These are phyloP conservation scores for Halophytophthora polymorphica DNA, from an alignment of 352 stramenopile species.

Conservation along the genomic window DNA sequence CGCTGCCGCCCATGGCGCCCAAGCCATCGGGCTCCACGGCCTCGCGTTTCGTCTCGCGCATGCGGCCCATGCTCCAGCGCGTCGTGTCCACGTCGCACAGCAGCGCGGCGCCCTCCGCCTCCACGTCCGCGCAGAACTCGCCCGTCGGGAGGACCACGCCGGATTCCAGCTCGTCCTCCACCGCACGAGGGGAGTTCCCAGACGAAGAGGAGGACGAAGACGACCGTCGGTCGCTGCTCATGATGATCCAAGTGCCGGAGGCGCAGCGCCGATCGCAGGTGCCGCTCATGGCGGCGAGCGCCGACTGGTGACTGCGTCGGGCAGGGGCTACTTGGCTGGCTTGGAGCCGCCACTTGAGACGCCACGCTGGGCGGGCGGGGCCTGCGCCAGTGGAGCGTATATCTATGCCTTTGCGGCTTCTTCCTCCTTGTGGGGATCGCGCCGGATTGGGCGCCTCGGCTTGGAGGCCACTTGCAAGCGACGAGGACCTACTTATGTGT, in stretches of 20 bases:
- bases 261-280: conserved; percentile 44
- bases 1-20: conserved; percentile 5
- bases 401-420: too few relatives aligned
- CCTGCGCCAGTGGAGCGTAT: too few relatives aligned
- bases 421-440: too few relatives aligned
- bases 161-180: conserved; percentile 23
- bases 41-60: conserved; percentile 57
- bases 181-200: conserved; percentile 11
- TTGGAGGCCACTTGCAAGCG: too few relatives aligned
- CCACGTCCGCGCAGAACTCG: conserved; percentile 5
- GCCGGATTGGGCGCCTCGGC: too few relatives aligned
- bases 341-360: too few relatives aligned
- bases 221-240: conserved; percentile 54
- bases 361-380: too few relatives aligned
- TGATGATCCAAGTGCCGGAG: conserved; percentile 63
- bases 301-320: conserved; percentile 24
- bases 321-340: not conserved
- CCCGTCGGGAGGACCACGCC: conserved; percentile 23
- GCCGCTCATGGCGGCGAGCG: conserved; percentile 58
- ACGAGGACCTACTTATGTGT: too few relatives aligned
- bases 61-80: conserved; percentile 52
- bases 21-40: conserved; percentile 29
- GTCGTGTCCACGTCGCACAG: conserved; percentile 27
- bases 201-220: conserved; percentile 39
- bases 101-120: conserved; percentile 15